Evolutionary conservation across 495 filamentous ascomycete genomes (phyloP), one percentile per base, ranked within the genome.

Genomic region (Pyrenula massariospora): DNA sequence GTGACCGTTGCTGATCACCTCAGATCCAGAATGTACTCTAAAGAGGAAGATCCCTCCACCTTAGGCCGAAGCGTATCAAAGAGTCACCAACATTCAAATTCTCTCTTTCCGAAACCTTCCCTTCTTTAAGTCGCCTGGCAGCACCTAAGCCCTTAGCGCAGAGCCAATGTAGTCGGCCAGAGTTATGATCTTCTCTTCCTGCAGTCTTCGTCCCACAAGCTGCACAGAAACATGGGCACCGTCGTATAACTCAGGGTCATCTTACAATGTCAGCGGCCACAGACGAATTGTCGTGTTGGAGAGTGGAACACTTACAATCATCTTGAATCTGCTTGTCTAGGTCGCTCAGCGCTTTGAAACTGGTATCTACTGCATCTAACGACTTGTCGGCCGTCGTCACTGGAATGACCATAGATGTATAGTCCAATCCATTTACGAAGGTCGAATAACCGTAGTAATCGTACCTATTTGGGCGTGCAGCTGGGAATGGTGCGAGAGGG

Each of bases 391-490:
- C 78, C 20, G 64, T 72, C 0, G 78, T 82, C 2, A 86, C 80
- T 2, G 83, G 83, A 53, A 86, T 61, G n/a, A 75, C 69, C 2
- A 81, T 73, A 23, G 70, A 67, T 21, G 75, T 79, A 57, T 84
- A 84, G 59, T 86, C 82, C 31, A 84, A 59, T 10, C 77, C 24
- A 62, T 84, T 85, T 22, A 82, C 68, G 56, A 77, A 76, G 1
- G 57, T 62, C 1, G 72, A 70, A 58, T 84, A 86, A 2, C 73
- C 81, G 50, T 75, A 71, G 57, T 79, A 70, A 11, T 57, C 58
- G 59, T 76, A 83, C 56, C 69, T 65, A 0, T 64, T 62, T 1
- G 75, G 78, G 25, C 77, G 68, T 0, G 77, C 78, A 0, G 82
- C 74, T 22, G 73, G 71, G 54, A 72, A 68, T 15, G 73, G 66